Evolutionary conservation across 2,329 filamentous ascomycete species (phyloP).

Genomic region (Sclerotinia nivalis): DNA sequence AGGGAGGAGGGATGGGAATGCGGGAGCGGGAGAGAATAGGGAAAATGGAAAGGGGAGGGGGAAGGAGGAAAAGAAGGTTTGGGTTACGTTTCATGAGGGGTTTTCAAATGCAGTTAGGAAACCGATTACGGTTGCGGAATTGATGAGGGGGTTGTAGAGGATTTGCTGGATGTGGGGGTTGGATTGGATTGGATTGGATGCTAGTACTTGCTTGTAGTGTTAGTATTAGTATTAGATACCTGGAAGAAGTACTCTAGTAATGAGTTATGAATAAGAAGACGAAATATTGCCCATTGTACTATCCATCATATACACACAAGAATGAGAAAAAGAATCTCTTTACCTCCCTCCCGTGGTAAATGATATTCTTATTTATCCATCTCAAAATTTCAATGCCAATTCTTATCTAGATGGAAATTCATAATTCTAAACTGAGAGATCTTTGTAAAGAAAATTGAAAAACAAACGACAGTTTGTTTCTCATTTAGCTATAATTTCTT

Average conservation of each 20-base stretch:
- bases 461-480: too few relatives aligned
- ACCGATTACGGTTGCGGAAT: slow-evolving; percentile 76
- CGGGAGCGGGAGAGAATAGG: slow-evolving; percentile 63
- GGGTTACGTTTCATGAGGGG: slow-evolving; percentile 88
- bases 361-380: too few relatives aligned
- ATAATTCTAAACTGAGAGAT: too few relatives aligned
- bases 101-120: slow-evolving; percentile 91
- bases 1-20: slow-evolving; percentile 47
- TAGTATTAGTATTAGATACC: neutral
- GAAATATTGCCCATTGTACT: neutral
- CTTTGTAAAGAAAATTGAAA: too few relatives aligned
- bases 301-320: too few relatives aligned
- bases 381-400: too few relatives aligned
- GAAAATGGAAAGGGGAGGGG: slow-evolving; percentile 41
- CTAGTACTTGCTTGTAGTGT: neutral
- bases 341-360: too few relatives aligned
- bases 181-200: too few relatives aligned
- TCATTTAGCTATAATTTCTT: too few relatives aligned
- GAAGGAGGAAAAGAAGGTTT: slow-evolving; percentile 62
- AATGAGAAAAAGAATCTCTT: too few relatives aligned
- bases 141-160: slow-evolving; percentile 65
- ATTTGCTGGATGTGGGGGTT: neutral
- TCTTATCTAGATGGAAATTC: too few relatives aligned
- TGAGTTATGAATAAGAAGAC: neutral
- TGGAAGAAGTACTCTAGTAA: neutral